A percentile compares a stretch with the other conserved stretches of the same genome.
phyloP scores from a whole-genome alignment of 495 filamentous ascomycete species.

The Penicillium diatomitis region DNA sequence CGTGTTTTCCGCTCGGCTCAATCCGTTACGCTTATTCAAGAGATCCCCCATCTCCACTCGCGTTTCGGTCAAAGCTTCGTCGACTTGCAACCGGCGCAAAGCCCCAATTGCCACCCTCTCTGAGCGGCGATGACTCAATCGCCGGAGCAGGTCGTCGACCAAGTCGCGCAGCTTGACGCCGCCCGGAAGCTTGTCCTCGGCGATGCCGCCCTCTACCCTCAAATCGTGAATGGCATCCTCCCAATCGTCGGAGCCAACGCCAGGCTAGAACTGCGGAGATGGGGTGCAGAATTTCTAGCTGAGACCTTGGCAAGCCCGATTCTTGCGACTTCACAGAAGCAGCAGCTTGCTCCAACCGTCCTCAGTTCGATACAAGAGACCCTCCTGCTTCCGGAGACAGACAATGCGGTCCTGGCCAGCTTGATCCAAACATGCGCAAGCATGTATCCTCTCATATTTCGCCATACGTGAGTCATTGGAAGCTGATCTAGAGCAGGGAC shows the following conservation, averaged over 20 bases:
- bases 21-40: conserved; percentile 1
- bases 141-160: conserved; percentile 52
- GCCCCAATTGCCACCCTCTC: neutral
- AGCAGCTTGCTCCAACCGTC: conserved; percentile 58
- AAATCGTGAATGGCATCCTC: conserved; percentile 81
- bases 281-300: conserved; percentile 93
- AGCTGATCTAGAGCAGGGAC: neutral
- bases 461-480: conserved; percentile 71
- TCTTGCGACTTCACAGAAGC: conserved; percentile 63
- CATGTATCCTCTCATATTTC: conserved; percentile 83
- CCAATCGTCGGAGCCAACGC: conserved; percentile 74
- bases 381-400: conserved; percentile 62
- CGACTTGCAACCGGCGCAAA: neutral
- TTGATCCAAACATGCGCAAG: conserved; percentile 78
- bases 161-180: conserved; percentile 73
- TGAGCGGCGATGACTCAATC: conserved; percentile 34
- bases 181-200: conserved; percentile 81
- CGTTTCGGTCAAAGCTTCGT: neutral
- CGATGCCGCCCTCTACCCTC: conserved; percentile 75
- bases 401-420: conserved; percentile 64
- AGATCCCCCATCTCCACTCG: neutral
- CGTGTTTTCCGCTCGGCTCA: neutral
- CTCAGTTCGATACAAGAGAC: conserved; percentile 66
- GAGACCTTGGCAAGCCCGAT: conserved; percentile 89
- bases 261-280: conserved; percentile 74